Conservation (phyloP, 345 rosid species). For the Linum trigynum region DNA sequence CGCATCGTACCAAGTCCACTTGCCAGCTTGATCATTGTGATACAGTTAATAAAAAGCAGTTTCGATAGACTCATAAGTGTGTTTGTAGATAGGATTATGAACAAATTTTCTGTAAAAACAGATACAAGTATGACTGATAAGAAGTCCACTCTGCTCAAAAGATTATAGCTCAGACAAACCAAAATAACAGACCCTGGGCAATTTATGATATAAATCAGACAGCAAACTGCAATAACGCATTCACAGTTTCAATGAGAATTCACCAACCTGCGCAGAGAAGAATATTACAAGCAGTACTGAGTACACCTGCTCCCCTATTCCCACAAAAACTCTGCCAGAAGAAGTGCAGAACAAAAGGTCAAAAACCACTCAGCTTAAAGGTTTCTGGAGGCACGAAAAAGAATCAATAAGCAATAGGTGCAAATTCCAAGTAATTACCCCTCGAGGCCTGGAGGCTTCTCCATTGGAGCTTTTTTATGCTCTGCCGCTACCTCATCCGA, state of each 20-base stretch:
- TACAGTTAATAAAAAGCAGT: neutral
- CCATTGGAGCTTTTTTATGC: conserved; percentile 20
- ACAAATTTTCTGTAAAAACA: no score
- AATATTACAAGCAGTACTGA: conserved; percentile 69
- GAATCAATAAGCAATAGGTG: neutral
- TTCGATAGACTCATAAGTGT: neutral
- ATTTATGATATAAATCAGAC: neutral
- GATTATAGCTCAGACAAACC: neutral
- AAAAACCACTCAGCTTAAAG: neutral
- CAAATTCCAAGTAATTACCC: conserved; percentile 35
- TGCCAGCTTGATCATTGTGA: neutral
- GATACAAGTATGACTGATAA: no score
- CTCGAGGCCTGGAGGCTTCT: conserved; percentile 64
- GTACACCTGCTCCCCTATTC: conserved; percentile 79
- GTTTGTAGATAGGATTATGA: no score
- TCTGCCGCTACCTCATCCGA: conserved; percentile 30
- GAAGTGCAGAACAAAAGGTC: neutral
- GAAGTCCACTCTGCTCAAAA: neutral
- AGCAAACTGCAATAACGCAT: neutral
- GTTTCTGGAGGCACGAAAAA: conserved; percentile 1
- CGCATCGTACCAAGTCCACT: neutral
- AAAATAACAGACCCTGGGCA: neutral
- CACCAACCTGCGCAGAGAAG: conserved; percentile 68
- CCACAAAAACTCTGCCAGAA: conserved; percentile 60
- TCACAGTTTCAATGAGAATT: neutral